A percentile compares a stretch with the other conserved stretches of the same genome.
These are phyloP conservation scores for Collybia nuda DNA, from an alignment of 768 basidiomycete species.

Conservation along the genomic window DNA sequence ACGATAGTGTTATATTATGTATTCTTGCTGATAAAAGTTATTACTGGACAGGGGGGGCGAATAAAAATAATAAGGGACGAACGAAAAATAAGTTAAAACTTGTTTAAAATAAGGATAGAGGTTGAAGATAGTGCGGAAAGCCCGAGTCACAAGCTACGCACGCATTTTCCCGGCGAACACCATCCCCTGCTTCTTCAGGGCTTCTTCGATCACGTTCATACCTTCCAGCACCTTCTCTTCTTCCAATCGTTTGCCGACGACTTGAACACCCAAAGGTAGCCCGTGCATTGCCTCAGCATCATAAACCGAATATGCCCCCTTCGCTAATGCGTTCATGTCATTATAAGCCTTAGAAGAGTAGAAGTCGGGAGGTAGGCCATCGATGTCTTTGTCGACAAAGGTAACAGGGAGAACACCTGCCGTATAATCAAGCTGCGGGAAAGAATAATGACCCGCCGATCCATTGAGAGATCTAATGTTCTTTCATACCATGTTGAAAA, in stretches of 20 bases:
- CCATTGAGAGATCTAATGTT: not conserved
- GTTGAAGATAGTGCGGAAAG: too few species aligned
- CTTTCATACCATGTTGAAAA: constrained; percentile 60
- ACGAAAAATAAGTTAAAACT: too few species aligned
- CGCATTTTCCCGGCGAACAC: constrained; percentile 14
- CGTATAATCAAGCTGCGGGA: constrained; percentile 47
- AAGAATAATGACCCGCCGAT: constrained; percentile 1
- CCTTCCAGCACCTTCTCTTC: constrained; percentile 75
- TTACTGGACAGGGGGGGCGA: too few species aligned
- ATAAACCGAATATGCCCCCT: constrained; percentile 49
- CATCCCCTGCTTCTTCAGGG: constrained; percentile 29
- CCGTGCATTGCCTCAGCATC: constrained; percentile 65
- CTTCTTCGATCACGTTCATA: constrained; percentile 54
- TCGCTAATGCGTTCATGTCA: constrained; percentile 31
- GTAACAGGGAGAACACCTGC: constrained; percentile 64
- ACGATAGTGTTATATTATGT: too few species aligned
- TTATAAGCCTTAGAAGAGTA: constrained; percentile 27
- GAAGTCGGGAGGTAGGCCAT: constrained; percentile 34
- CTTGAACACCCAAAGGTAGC: constrained; percentile 65
- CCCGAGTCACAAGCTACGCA: too few species aligned
- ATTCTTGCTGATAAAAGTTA: too few species aligned
- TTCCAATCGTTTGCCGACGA: constrained; percentile 60
- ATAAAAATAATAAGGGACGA: too few species aligned
- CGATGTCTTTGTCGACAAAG: constrained; percentile 39
- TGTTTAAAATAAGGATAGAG: too few species aligned